Evolutionary conservation across 2,329 filamentous ascomycete species (phyloP).

Genomic region (Bipolaris gigantea): DNA sequence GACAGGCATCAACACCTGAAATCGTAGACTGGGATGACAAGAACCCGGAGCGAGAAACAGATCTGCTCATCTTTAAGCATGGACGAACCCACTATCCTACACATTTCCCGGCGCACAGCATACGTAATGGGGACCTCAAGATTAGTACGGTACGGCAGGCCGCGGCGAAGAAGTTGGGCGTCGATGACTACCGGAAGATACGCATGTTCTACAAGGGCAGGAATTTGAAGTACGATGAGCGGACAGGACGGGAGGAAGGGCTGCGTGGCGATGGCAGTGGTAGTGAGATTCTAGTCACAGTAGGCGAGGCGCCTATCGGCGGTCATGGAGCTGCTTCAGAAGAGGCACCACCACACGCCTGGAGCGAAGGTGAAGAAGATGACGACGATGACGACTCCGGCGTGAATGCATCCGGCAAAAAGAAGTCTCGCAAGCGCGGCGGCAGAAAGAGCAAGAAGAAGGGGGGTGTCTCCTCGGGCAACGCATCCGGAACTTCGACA

Average conservation of each 20-base stretch:
- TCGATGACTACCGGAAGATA: slow-evolving; percentile 60
- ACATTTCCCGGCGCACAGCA: slow-evolving; percentile 74
- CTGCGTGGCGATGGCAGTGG: slow-evolving; percentile 59
- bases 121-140: slow-evolving; percentile 71
- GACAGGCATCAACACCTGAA: slow-evolving; percentile 47
- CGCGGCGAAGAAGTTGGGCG: slow-evolving; percentile 66
- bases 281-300: slow-evolving; percentile 62
- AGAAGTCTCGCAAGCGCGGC: slow-evolving; percentile 38
- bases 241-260: slow-evolving; percentile 61
- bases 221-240: slow-evolving; percentile 66
- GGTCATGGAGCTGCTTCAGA: slow-evolving; percentile 42
- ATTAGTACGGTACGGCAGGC: slow-evolving; percentile 68
- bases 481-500: slow-evolving; percentile 49
- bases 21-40: slow-evolving; percentile 46
- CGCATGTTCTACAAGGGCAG: slow-evolving; percentile 75
- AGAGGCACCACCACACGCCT: slow-evolving; percentile 36
- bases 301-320: slow-evolving; percentile 56
- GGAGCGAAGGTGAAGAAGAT: slow-evolving; percentile 45
- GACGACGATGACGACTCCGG: slow-evolving; percentile 40
- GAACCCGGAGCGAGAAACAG: slow-evolving; percentile 60
- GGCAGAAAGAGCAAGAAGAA: slow-evolving; percentile 52
- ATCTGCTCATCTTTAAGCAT: slow-evolving; percentile 71
- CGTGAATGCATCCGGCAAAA: slow-evolving; percentile 36
- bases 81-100: slow-evolving; percentile 67
- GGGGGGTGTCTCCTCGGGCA: slow-evolving; percentile 44